Evolutionary conservation across 345 rosid species (phyloP).

Genomic region (Durio zibethinus): DNA sequence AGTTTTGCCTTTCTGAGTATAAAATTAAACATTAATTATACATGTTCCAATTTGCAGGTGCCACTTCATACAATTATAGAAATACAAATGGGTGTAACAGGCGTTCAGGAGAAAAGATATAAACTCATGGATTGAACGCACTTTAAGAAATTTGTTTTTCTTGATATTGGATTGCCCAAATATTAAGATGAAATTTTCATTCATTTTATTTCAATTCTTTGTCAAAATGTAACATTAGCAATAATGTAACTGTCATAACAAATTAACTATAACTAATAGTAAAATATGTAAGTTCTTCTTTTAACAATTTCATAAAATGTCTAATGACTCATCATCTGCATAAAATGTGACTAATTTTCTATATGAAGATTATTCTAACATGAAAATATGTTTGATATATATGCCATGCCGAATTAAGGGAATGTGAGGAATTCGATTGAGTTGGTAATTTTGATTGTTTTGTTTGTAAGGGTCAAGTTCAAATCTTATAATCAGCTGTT

Average conservation of each 20-base stretch:
- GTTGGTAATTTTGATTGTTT: too few relatives aligned
- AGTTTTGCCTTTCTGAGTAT: not conserved
- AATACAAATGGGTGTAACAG: constrained; percentile 99
- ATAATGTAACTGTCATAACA: not conserved
- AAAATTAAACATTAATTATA: too few relatives aligned
- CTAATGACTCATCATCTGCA: not conserved
- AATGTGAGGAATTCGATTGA: too few relatives aligned
- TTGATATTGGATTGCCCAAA: not conserved
- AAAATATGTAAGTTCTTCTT: not conserved
- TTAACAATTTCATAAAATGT: not conserved
- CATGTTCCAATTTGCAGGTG: constrained; percentile 52
- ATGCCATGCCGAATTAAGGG: too few relatives aligned
- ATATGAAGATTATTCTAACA: not conserved
- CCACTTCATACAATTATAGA: constrained; percentile 98
- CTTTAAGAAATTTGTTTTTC: not conserved
- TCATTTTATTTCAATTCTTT: constrained; percentile 19
- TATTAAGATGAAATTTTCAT: not conserved
- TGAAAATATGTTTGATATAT: not conserved
- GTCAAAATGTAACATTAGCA: constrained; percentile 11
- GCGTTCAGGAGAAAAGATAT: constrained; percentile 97
- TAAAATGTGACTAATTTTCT: not conserved
- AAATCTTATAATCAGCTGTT: too few relatives aligned
- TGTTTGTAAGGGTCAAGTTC: too few relatives aligned
- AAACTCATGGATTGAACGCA: constrained; percentile 83
- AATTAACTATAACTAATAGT: not conserved